Evolutionary conservation across 140 eudicot genomes (phyloP).

Genomic region (Bidens hawaiensis): DNA sequence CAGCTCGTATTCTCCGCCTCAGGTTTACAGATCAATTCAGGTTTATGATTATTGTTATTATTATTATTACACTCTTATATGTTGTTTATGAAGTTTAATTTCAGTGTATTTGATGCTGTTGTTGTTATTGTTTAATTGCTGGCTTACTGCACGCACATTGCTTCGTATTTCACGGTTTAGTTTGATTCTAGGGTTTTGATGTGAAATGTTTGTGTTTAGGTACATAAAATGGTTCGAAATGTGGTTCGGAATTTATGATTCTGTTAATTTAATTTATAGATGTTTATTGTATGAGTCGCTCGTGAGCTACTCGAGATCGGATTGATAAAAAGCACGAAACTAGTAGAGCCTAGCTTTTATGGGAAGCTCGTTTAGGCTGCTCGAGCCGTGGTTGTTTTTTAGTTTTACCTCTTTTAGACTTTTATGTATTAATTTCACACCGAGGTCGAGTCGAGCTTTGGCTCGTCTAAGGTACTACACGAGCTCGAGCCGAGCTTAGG

Average conservation of each 20-base stretch:
- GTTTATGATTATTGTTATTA: too few species aligned
- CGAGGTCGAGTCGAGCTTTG: too few species aligned
- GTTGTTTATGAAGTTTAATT: neutral
- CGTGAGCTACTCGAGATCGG: too few species aligned
- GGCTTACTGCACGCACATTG: neutral
- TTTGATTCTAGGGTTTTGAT: neutral
- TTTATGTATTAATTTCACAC: too few species aligned
- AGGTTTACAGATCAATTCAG: slow-evolving; percentile 21
- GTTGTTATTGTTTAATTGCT: neutral
- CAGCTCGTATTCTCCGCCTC: slow-evolving; percentile 11
- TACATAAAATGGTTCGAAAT: neutral
- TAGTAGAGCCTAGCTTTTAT: too few species aligned
- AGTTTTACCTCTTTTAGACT: too few species aligned
- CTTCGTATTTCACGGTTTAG: neutral
- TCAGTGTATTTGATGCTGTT: neutral
- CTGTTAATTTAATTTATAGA: neutral
- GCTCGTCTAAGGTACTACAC: too few species aligned
- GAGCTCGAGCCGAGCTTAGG: too few species aligned
- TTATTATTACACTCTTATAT: neutral
- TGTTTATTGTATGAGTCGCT: neutral
- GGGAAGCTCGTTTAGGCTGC: too few species aligned
- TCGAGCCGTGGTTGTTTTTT: too few species aligned
- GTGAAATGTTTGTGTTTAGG: slow-evolving; percentile 11
- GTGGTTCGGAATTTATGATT: neutral
- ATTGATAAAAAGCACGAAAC: too few species aligned